Percentiles rank a stretch among this genome's conserved stretches.
These are phyloP conservation scores for Botrytis fabae DNA, from an alignment of 2,329 filamentous ascomycete genomes.

Conservation along the genomic window DNA sequence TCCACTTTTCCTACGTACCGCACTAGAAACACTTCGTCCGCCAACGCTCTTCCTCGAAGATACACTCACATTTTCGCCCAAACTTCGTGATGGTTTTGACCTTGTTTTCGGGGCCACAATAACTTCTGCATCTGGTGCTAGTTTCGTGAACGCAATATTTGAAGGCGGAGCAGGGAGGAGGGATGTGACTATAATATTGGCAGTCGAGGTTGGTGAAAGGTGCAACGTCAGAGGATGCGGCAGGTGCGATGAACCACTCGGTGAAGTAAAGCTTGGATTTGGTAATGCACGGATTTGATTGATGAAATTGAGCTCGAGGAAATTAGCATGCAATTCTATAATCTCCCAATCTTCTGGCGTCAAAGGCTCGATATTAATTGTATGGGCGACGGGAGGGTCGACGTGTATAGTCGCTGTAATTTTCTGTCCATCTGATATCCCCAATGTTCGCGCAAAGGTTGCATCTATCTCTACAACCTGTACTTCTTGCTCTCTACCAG, in stretches of 20 bases:
- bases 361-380: constrained; percentile 93
- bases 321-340: constrained; percentile 94
- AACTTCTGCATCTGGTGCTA: constrained; percentile 91
- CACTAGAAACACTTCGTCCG: constrained; percentile 71
- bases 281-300: constrained; percentile 91
- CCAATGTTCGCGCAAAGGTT: constrained; percentile 75
- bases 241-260: constrained; percentile 52
- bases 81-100: constrained; percentile 63
- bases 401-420: constrained; percentile 73
- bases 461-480: constrained; percentile 83
- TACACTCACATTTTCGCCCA: constrained; percentile 77
- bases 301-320: constrained; percentile 89
- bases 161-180: constrained; percentile 72
- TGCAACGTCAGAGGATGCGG: constrained; percentile 86
- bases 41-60: constrained; percentile 75
- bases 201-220: constrained; percentile 91
- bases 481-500: constrained; percentile 70
- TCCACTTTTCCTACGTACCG: constrained; percentile 58
- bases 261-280: constrained; percentile 69
- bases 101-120: constrained; percentile 94
- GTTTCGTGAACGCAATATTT: constrained; percentile 80
- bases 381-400: constrained; percentile 88
- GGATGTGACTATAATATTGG: constrained; percentile 83
- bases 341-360: constrained; percentile 98
- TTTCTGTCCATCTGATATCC: constrained; percentile 79